Base-by-base conservation (phyloP, 2,329 filamentous ascomycete species). In the Cryphonectria nitschkei region DNA sequence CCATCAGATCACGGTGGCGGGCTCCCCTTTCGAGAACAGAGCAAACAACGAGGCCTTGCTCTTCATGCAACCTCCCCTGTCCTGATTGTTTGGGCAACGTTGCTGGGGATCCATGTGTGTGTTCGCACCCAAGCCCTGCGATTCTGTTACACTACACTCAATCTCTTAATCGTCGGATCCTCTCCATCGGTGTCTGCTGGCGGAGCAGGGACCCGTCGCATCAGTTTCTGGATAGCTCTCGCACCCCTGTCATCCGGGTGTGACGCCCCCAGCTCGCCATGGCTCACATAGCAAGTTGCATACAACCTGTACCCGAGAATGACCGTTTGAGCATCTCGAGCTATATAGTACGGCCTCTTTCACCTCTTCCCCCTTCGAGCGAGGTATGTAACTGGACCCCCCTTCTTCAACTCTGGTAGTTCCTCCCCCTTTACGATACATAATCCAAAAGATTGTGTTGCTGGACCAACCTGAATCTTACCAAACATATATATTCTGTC, bases 221-320 rank as follows among this genome's bases (percentile, higher is more conserved):
- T 68, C 72, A 72, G 62, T 64, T 52, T 68, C 64, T 68, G 68
- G 68, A 70, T 72, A 61, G 68, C 46, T 58, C 34, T 70, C 65
- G 61, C 43, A 68, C 50, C 61, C 65, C 65, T 56, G 41, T 52
- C 50, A 37, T 66, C 67, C 41, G 68, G 64, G 64, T 61, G 56
- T 41, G 60, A 60, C 39, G 63, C 26, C 29, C 75, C 75, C 72
- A 73, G 74, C 72, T 73, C 76, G 75, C 74, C 79, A 90, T 90
- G 88, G 87, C 87, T 80, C 88, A 90, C 79, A 90, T 90, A 79
- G 86, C 85, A 78, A 85, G 82, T 76, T 89, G 88, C 78, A 83
- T 90, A 68, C 50, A 62, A 81, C 81, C 85, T 75, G 83, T 85
- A 75, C 77, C 79, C 71, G 84, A 86, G 75, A 77, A 80, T 72